Evolutionary conservation across 2,329 filamentous ascomycete genomes (phyloP).

Genomic region (Aspergillus vadensis): DNA sequence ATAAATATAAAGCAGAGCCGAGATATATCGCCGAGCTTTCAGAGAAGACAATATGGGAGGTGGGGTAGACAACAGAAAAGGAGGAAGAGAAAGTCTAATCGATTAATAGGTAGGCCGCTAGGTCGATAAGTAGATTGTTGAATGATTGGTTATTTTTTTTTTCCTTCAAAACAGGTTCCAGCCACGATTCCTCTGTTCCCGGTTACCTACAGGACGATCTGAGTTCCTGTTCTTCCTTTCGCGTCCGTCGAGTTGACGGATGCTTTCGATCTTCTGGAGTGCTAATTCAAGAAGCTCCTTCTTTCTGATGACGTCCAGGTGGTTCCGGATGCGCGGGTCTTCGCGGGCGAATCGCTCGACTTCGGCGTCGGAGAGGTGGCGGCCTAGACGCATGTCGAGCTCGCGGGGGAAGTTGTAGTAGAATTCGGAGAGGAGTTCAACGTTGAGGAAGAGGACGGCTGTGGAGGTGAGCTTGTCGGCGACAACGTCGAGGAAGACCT

Average conservation of each 20-base stretch:
- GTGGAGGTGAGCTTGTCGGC: slow-evolving; percentile 93
- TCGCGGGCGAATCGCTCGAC: slow-evolving; percentile 90
- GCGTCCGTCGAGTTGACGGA: slow-evolving; percentile 78
- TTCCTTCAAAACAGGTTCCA: slow-evolving; percentile 48
- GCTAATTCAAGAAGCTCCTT: slow-evolving; percentile 94
- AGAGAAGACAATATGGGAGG: neutral
- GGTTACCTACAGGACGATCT: slow-evolving; percentile 38
- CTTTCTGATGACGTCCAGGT: slow-evolving; percentile 86
- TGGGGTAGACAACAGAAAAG: neutral
- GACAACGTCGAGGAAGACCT: slow-evolving; percentile 96
- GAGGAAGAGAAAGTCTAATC: slow-evolving; percentile 2
- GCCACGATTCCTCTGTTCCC: slow-evolving; percentile 41
- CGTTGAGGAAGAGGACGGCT: slow-evolving; percentile 94
- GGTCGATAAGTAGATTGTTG: neutral
- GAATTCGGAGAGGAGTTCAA: slow-evolving; percentile 94
- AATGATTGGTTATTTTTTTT: slow-evolving; percentile 16
- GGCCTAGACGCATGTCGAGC: slow-evolving; percentile 81
- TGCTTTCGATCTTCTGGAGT: slow-evolving; percentile 90
- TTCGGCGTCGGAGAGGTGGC: slow-evolving; percentile 74
- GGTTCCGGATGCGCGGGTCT: slow-evolving; percentile 83
- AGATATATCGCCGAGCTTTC: neutral
- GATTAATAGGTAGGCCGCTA: neutral
- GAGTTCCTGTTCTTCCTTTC: slow-evolving; percentile 57
- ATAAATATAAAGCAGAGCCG: neutral
- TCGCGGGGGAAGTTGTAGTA: slow-evolving; percentile 97